Evolutionary conservation across 805 yeast species (phyloP).

Genomic region (Cephaloascus fragrans): DNA sequence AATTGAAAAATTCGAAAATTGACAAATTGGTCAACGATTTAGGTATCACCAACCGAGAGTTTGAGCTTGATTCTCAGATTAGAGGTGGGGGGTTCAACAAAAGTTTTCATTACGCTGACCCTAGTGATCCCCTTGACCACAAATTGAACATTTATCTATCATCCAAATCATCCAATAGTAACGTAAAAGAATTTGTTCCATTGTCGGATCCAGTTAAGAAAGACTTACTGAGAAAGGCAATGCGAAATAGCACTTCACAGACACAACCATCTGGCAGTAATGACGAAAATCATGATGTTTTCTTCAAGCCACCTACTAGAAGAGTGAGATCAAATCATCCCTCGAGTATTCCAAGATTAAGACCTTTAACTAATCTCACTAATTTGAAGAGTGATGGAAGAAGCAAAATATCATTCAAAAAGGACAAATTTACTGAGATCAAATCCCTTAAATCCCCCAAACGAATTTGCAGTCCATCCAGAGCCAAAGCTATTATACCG

Average conservation of each 20-base stretch:
- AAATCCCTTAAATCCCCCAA: constrained; percentile 19
- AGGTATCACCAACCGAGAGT: constrained; percentile 17
- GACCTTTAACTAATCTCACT: constrained; percentile 13
- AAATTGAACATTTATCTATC: constrained; percentile 9
- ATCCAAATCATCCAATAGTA: constrained; percentile 4
- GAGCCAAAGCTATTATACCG: constrained; percentile 11
- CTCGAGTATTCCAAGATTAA: constrained; percentile 15
- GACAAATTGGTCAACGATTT: constrained; percentile 24
- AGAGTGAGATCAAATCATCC: constrained; percentile 5
- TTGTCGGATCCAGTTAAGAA: constrained; percentile 5
- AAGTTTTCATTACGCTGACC: background rate
- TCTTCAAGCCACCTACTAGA: background rate
- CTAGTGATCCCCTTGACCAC: background rate
- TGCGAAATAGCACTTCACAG: constrained; percentile 2
- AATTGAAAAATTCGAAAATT: constrained; percentile 24
- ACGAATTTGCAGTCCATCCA: constrained; percentile 34
- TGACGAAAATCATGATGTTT: background rate
- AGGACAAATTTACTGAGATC: background rate
- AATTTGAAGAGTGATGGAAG: constrained; percentile 6
- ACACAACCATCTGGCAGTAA: constrained; percentile 6
- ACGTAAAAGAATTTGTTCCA: constrained; percentile 18
- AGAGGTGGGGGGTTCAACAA: constrained; percentile 9
- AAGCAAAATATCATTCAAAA: background rate
- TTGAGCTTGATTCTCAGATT: constrained; percentile 24
- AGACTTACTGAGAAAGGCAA: constrained; percentile 11